Evolutionary conservation across 768 basidiomycete genomes (phyloP).

Genomic region (Clitopilus hobsonii): DNA sequence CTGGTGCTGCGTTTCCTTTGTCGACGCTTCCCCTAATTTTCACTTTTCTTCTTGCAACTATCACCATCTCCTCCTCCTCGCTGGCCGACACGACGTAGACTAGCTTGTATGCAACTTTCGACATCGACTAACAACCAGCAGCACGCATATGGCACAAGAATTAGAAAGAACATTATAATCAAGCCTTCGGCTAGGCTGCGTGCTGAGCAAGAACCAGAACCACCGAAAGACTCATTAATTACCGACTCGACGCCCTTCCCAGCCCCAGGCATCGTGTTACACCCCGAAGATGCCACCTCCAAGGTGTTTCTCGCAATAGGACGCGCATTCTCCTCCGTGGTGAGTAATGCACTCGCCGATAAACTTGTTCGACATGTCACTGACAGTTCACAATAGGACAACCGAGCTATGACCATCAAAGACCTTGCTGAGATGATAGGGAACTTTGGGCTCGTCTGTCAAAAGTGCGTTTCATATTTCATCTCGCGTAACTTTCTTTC

Average conservation of each 20-base stretch:
- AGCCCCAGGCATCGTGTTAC: conserved; percentile 59
- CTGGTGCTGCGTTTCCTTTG: background rate
- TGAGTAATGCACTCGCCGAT: conserved; percentile 31
- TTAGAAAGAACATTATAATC: conserved; percentile 46
- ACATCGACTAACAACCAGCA: background rate
- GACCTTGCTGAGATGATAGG: conserved; percentile 73
- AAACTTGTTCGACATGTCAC: conserved; percentile 9
- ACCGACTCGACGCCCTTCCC: conserved; percentile 44
- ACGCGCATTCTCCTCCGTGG: conserved; percentile 69
- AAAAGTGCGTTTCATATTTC: conserved; percentile 49
- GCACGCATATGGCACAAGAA: conserved; percentile 51
- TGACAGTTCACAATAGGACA: conserved; percentile 42
- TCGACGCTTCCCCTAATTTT: conserved; percentile 2
- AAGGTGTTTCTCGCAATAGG: conserved; percentile 74
- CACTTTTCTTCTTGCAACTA: conserved; percentile 21
- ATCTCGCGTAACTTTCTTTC: conserved; percentile 5
- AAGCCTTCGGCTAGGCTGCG: conserved; percentile 49
- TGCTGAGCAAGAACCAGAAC: conserved; percentile 34
- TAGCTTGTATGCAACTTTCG: background rate
- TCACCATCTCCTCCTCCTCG: conserved; percentile 19
- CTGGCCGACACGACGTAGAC: conserved; percentile 16
- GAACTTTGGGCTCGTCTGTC: conserved; percentile 62
- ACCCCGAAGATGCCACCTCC: conserved; percentile 67
- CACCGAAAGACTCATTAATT: conserved; percentile 12
- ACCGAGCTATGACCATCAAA: conserved; percentile 83